These are phyloP conservation scores for Tetrapisispora fleetii DNA, from an alignment of 805 yeast genomes.

Conservation along the genomic window DNA sequence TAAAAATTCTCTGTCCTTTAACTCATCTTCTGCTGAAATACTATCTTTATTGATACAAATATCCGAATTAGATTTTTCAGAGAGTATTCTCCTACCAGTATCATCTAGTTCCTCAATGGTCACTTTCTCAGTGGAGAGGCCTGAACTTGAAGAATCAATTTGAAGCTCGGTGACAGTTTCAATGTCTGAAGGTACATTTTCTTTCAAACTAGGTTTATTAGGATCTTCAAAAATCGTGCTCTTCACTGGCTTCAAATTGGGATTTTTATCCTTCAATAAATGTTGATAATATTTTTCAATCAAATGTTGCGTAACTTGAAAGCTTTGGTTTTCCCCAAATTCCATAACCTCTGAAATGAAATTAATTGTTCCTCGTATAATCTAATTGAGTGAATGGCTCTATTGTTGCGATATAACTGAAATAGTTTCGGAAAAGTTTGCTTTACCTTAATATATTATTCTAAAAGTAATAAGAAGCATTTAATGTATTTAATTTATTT, in stretches of 20 bases:
- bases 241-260: not conserved
- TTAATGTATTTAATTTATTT: no score
- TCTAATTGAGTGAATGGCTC: no score
- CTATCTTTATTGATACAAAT: not conserved
- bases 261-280: not conserved
- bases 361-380: not conserved
- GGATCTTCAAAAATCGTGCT: not conserved
- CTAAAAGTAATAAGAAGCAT: no score
- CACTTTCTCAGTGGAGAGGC: not conserved
- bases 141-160: not conserved
- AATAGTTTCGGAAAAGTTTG: no score
- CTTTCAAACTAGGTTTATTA: not conserved
- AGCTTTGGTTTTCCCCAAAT: not conserved
- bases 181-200: not conserved
- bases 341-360: not conserved
- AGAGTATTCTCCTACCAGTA: not conserved
- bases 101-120: not conserved
- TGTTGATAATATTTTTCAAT: constrained; percentile 15
- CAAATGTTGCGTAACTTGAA: constrained; percentile 19
- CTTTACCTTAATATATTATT: no score
- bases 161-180: not conserved
- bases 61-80: not conserved
- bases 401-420: no score
- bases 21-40: not conserved
- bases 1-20: not conserved